Percentiles rank a stretch among this genome's conserved stretches.
phyloP scores from a whole-genome alignment of 2,329 filamentous ascomycete species.

The Pseudocercospora eumusae region DNA sequence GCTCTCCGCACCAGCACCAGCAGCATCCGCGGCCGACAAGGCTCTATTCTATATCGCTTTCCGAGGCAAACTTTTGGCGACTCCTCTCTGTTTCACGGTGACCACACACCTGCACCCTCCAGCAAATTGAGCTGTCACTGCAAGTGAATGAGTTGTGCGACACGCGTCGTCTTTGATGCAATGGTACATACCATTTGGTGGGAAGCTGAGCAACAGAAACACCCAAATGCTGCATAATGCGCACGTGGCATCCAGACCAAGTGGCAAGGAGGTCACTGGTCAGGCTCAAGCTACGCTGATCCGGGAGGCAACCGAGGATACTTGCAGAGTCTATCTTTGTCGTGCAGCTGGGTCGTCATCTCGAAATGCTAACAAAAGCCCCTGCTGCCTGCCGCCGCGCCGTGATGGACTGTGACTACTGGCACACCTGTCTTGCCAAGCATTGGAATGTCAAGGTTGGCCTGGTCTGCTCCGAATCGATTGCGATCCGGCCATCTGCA shows the following conservation, averaged over 20 bases:
- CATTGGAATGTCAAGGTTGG: neutral
- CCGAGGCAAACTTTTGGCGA: neutral
- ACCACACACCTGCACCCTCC: neutral
- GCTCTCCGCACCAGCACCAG: slow-evolving; percentile 8
- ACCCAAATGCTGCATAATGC: slow-evolving; percentile 23
- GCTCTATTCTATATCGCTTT: neutral
- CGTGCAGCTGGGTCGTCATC: slow-evolving; percentile 15
- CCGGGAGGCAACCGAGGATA: slow-evolving; percentile 31
- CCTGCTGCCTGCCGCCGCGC: slow-evolving; percentile 17
- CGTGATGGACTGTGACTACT: slow-evolving; percentile 16
- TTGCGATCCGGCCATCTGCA: slow-evolving; percentile 7
- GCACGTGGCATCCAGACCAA: slow-evolving; percentile 31
- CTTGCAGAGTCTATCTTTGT: slow-evolving; percentile 26
- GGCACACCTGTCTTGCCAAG: neutral
- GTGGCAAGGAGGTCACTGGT: slow-evolving; percentile 24
- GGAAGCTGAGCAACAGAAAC: slow-evolving; percentile 21
- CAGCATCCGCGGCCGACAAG: slow-evolving; percentile 4
- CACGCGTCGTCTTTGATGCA: slow-evolving; percentile 1
- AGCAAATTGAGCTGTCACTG: slow-evolving; percentile 15
- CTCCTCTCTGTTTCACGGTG: slow-evolving; percentile 13
- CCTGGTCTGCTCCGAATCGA: neutral
- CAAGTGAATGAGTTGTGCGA: slow-evolving; percentile 22
- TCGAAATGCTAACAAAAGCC: neutral
- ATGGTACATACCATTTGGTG: slow-evolving; percentile 10
- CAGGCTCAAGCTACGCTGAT: slow-evolving; percentile 33